Base-by-base conservation (phyloP, 306 rosid species). In the Comarum palustre region DNA sequence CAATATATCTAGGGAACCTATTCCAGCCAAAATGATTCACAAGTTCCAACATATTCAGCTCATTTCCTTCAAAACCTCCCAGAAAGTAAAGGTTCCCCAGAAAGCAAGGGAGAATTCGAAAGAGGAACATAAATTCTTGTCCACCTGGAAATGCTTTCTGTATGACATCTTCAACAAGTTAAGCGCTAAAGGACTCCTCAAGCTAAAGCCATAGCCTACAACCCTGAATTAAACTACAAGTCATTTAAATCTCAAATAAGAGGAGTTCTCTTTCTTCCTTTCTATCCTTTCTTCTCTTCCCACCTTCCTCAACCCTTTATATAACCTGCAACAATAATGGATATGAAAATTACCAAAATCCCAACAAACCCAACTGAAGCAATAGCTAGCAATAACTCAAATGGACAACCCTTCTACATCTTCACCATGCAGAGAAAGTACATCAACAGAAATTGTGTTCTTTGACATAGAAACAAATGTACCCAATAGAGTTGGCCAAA, bases 401-500 rank as follows among this genome's bases (percentile, higher is more conserved):
- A 84, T 89, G 96, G 91, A 80, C 57, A 15, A 10, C 47, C 42
- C 75, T 72, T 72, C 75, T 27, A 27, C 59, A 60, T 74, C 84
- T 52, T 42, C 63, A 78, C 69, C 89, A 72, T 73, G 73, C 85
- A 85, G 57, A 43, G 76, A 88, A 34, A 62, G 81, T 29, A 27
- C 79, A 71, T 61, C 42, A 16, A 75, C 85, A 14, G 90, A 92
- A 79, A 90, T 94, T 41, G 97, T 87, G 69, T 94, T 94, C 88
- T 94, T 94, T 50, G 99, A 94, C 84, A 80, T 94, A 70, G 99
- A 94, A 88, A 94, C 97, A 6, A 94, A 85, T 0, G 97, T 94
- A 20, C 98, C 98, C n/a, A 87, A 77, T 3, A 89, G 73, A 58
- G 59, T 57, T 7, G 93, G 97, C 54, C 86, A 88, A n/a, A 71